phyloP scores from a whole-genome alignment of 164 flowering plant genomes.

The Litsea cubeba region DNA sequence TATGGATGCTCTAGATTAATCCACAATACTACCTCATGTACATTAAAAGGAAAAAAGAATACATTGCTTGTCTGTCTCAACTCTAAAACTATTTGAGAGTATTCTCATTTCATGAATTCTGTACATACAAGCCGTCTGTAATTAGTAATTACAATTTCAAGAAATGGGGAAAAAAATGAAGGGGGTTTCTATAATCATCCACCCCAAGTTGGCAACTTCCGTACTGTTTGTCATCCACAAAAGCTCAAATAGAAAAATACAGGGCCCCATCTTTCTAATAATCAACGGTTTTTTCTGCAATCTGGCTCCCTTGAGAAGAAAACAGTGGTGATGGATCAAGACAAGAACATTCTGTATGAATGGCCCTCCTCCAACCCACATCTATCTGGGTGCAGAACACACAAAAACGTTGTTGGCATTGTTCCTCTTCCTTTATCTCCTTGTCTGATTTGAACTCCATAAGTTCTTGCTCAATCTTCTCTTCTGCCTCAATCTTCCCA shows the following conservation, averaged over 20 bases:
- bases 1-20: background rate
- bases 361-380: conserved; percentile 28
- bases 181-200: too few relatives aligned
- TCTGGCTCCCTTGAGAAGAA: conserved; percentile 8
- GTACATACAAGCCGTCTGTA: background rate
- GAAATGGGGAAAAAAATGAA: background rate
- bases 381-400: conserved; percentile 66
- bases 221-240: background rate
- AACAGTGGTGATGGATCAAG: conserved; percentile 23
- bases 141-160: background rate
- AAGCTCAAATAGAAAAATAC: background rate
- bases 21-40: background rate
- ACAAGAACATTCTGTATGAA: conserved; percentile 61
- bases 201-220: too few relatives aligned
- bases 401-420: conserved; percentile 37
- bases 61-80: too few relatives aligned
- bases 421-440: conserved; percentile 13
- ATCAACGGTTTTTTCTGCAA: background rate
- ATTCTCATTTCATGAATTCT: background rate
- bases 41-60: background rate
- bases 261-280: background rate
- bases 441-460: conserved; percentile 13
- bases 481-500: conserved; percentile 24
- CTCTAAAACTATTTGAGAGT: background rate
- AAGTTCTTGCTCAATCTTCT: conserved; percentile 18